Conservation (phyloP, 116 monocot genomes). For the Phalaenopsis hybrid region DNA sequence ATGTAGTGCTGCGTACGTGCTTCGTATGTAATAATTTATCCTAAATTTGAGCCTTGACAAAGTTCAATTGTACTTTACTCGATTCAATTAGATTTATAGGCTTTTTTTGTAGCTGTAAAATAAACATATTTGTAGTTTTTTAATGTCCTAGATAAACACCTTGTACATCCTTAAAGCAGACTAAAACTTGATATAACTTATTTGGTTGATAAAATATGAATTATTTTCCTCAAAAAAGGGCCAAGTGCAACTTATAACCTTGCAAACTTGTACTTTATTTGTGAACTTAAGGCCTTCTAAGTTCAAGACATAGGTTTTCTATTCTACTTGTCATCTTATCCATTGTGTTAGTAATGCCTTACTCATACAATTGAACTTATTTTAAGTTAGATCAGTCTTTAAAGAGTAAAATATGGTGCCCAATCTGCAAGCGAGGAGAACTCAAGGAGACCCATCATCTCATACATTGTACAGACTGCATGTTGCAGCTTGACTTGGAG, state of each 20-base stretch:
- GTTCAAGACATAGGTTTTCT: background rate
- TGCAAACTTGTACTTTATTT: background rate
- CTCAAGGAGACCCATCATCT: constrained; percentile 57
- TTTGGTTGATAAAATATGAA: background rate
- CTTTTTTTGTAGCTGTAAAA: too few species aligned
- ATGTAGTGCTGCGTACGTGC: too few species aligned
- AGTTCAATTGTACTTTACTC: too few species aligned
- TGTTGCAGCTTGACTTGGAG: constrained; percentile 57
- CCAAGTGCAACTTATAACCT: too few species aligned
- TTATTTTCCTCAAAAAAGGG: background rate
- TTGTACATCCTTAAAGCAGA: background rate
- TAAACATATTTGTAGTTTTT: too few species aligned
- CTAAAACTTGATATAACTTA: background rate
- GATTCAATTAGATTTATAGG: too few species aligned
- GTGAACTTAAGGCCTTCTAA: background rate
- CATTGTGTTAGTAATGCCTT: background rate
- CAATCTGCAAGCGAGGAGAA: constrained; percentile 79
- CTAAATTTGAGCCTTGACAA: too few species aligned
- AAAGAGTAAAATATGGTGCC: constrained; percentile 69
- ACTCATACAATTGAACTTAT: background rate
- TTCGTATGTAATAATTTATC: too few species aligned
- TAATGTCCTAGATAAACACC: too few species aligned
- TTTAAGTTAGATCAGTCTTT: background rate
- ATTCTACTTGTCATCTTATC: background rate
- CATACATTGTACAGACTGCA: constrained; percentile 65